Base-by-base conservation (phyloP, 202 grass and related monocot species). In the Digitaria exilis region DNA sequence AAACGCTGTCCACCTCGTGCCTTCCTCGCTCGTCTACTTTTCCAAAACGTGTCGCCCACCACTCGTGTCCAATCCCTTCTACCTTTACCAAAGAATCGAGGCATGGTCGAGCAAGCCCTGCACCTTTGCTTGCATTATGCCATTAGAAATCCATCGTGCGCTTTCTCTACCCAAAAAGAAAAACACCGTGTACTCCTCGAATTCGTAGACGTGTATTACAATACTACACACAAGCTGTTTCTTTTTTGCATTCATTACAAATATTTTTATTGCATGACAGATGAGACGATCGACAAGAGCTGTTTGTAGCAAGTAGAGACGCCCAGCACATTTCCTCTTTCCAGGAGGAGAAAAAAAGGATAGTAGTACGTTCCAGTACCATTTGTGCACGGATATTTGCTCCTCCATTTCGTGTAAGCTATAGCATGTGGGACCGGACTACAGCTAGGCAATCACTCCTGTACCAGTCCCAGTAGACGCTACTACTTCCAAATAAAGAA, bases 41-140 rank as follows among this genome's bases (percentile, higher is more conserved):
- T 51, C n/a, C 30, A 39, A 67, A 67, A 28, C 18, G 39, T 78
- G 63, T 69, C 34, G 54, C n/a, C 64, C 39, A 78, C 73, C 52
- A 49, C 51, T 77, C 26, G 34, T 21, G 73, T 77, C 82, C 29
- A 46, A 84, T 59, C 74, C 17, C 6, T 12, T 41, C 46, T 18
- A 9, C 50, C 41, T 61, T 77, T 69, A 35, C 26, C 14, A n/a
- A 35, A 5, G 55, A 28, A 28, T 79, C 60, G 4, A 66, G 30
- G 26, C 28, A 39, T 13, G 48, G 59, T 42, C 16, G 16, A 65
- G 45, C 66, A 81, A 46, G 35, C 12, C 66, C 22, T 32, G 48
- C 45, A 55, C 21, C 63, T 59, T 70, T 57, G 6, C 69, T 59
- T 7, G 24, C 35, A 16, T 45, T 3, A 9, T 29, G 24, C 4